A percentile compares a stretch with the other conserved stretches of the same genome.
Evolutionary conservation across 805 yeast species (phyloP).

Genomic region (Starmerella geochares): DNA sequence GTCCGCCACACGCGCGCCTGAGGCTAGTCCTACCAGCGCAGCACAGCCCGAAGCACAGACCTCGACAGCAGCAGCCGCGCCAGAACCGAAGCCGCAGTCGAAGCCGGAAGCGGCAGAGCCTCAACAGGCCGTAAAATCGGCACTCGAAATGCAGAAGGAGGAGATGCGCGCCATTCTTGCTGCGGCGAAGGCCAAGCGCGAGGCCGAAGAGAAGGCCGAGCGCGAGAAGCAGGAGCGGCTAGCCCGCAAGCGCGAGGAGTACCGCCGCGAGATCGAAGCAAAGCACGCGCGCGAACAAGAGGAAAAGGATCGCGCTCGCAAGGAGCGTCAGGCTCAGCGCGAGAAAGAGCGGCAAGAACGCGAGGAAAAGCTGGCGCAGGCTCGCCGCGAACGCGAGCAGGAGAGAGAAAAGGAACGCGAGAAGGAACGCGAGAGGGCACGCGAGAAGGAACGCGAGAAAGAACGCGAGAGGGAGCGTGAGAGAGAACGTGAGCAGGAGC

Average conservation of each 20-base stretch:
- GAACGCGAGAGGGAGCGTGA: neutral
- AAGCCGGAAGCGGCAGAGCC: neutral
- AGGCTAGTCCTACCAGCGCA: too few species aligned
- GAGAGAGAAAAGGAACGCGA: neutral
- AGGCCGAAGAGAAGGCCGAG: conserved; percentile 17
- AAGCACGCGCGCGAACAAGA: conserved; percentile 4
- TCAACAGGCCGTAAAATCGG: conserved; percentile 7
- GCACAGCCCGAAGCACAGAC: neutral
- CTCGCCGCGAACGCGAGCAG: neutral
- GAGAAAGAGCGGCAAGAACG: conserved; percentile 7
- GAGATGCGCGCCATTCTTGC: conserved; percentile 31
- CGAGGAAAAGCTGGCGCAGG: conserved; percentile 6
- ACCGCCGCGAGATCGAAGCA: conserved; percentile 9
- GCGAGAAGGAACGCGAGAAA: neutral
- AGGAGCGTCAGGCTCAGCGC: conserved; percentile 7
- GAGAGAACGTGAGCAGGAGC: conserved; percentile 1
- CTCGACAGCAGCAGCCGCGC: too few species aligned
- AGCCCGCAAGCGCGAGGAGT: conserved; percentile 8
- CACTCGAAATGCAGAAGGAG: conserved; percentile 29
- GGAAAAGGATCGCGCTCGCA: conserved; percentile 7
- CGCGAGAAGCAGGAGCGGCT: conserved; percentile 10
- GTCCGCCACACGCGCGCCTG: too few species aligned
- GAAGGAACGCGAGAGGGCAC: conserved; percentile 4
- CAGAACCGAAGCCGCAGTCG: too few species aligned
- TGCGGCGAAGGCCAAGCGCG: conserved; percentile 20